Percentiles rank a stretch among this genome's conserved stretches.
These are phyloP conservation scores for Penicillium sclerotigenum DNA, from an alignment of 2,329 filamentous ascomycete species.

Conservation along the genomic window DNA sequence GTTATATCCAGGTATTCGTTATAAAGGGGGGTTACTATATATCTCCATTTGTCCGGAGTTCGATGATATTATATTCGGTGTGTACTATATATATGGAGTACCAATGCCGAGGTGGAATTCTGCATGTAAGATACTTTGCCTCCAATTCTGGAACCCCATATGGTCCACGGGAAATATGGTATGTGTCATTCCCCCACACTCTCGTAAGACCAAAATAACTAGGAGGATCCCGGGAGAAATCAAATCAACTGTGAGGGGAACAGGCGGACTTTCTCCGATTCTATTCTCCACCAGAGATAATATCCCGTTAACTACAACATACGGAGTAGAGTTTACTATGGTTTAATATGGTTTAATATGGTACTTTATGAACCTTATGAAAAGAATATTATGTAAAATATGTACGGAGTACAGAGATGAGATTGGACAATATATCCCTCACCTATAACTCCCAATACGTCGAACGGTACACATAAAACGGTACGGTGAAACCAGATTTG, in stretches of 20 bases:
- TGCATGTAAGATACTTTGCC: no score
- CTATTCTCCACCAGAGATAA: neutral
- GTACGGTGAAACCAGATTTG: neutral
- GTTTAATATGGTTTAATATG: no score
- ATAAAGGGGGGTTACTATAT: no score
- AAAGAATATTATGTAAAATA: no score
- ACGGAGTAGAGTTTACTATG: no score
- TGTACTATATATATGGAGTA: no score
- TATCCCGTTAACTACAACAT: neutral
- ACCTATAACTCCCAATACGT: neutral
- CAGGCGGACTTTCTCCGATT: neutral
- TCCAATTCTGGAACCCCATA: neutral
- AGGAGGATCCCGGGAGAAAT: neutral
- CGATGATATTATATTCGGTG: no score
- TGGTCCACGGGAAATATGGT: no score
- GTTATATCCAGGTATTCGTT: no score
- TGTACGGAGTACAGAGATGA: neutral
- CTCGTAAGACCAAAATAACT: neutral
- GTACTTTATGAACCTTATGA: neutral
- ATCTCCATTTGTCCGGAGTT: no score
- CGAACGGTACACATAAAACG: neutral
- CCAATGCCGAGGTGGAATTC: no score
- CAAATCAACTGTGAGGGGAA: no score
- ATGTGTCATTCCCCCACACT: constrained; percentile 1
- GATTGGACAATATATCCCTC: neutral